Evolutionary conservation across 352 stramenopile species (phyloP), one percentile per base, ranked within the genome.

Genomic region (Phytophthora rubi): DNA sequence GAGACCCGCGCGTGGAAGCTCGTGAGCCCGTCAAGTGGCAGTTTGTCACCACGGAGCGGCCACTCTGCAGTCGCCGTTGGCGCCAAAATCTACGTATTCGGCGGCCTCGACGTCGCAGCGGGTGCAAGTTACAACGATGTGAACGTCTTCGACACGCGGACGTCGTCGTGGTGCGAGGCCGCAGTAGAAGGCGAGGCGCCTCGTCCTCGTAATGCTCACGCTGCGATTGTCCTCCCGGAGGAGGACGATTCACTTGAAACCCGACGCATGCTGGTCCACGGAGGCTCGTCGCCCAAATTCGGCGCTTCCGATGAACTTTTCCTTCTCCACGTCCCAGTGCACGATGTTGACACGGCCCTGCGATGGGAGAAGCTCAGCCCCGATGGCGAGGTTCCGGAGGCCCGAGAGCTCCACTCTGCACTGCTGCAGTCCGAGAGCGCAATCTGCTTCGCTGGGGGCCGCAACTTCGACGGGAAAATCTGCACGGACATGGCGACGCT

Each of bases 31-130:
- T 55, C 54, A 33, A 53, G 49, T 23, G 67, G 44, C 13, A 62
- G 28, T 3, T 68, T 93, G 4, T 42, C 71, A n/a, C 53, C 86
- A 42, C 80, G 82, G n/a, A 92, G 84, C 28, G 84, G 84, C 8
- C 84, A 94, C 62, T 88, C 84, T 5, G 73, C 84, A 1, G 68
- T 92, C 15, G 74, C 80, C 4, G 51, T 90, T 47, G 86, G 72
- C 0, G 18, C 48, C 3, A 44, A 65, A 13, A 83, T 91, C 56
- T 70, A 76, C 51, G 75, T 92, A n/a, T 90, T 92, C 48, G 83
- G 86, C 0, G 86, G 86, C 2, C 70, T 90, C n/a, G 79, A 92
- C 60, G 56, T 77, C 1, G 65, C 62, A 3, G 60, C 65, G 23
- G 23, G 23, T 26, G 23, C 23, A 26, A 26, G 23, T 26, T 26